Evolutionary conservation across 2,329 filamentous ascomycete species (phyloP).

Genomic region (Clonostachys rosea): DNA sequence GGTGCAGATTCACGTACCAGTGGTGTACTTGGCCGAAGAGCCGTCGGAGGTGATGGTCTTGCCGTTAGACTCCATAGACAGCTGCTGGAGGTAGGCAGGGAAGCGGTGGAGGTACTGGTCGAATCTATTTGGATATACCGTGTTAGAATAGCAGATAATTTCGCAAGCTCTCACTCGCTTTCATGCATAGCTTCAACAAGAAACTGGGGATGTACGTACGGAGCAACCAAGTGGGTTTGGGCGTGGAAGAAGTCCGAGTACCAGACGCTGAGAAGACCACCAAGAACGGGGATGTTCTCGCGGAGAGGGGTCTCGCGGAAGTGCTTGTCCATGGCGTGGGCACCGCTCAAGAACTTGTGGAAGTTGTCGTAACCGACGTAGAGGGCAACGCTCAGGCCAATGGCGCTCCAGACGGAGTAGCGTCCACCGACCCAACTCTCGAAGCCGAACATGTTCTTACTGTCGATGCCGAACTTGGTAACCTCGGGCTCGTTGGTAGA

Average conservation of each 20-base stretch:
- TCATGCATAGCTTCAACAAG: neutral
- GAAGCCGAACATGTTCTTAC: slow-evolving; percentile 99
- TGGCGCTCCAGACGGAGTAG: slow-evolving; percentile 98
- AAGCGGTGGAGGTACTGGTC: slow-evolving; percentile 99
- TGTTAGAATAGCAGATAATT: neutral
- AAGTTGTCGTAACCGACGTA: slow-evolving; percentile 99
- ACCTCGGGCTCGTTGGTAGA: slow-evolving; percentile 96
- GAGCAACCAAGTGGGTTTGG: slow-evolving; percentile 94
- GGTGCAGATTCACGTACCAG: slow-evolving; percentile 39
- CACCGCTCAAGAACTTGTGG: slow-evolving; percentile 89
- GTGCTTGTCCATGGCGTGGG: slow-evolving; percentile 97
- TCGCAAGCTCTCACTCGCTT: neutral
- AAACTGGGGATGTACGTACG: slow-evolving; percentile 49
- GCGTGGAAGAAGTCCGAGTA: slow-evolving; percentile 99
- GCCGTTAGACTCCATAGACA: slow-evolving; percentile 99
- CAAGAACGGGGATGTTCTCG: slow-evolving; percentile 91
- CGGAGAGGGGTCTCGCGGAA: slow-evolving; percentile 87
- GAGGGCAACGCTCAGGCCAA: slow-evolving; percentile 87
- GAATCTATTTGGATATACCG: slow-evolving; percentile 51
- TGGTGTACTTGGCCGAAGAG: slow-evolving; percentile 94
- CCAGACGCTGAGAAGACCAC: slow-evolving; percentile 93
- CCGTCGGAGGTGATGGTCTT: slow-evolving; percentile 92
- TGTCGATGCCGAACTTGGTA: slow-evolving; percentile 97
- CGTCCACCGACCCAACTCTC: slow-evolving; percentile 97
- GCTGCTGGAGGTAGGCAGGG: slow-evolving; percentile 96